These are phyloP conservation scores for Linnemannia elongata DNA, from an alignment of 192 early-diverging fungal species.

Conservation along the genomic window DNA sequence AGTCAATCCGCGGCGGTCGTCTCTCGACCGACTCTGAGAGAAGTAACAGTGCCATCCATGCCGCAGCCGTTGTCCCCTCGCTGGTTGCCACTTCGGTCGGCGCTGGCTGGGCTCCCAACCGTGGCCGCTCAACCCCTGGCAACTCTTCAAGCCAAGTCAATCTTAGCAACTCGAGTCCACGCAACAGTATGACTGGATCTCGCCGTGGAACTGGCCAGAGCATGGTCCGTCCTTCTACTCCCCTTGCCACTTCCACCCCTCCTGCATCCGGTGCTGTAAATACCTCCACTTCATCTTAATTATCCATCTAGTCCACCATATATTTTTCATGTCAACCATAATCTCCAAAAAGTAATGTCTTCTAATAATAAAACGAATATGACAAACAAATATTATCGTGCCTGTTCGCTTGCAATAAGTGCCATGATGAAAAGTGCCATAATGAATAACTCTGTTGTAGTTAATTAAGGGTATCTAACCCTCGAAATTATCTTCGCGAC, in stretches of 20 bases:
- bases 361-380: too few relatives aligned
- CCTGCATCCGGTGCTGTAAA: constrained; percentile 26
- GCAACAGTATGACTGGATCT: constrained; percentile 31
- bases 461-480: too few relatives aligned
- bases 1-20: constrained; percentile 58
- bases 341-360: neutral
- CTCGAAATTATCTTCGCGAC: too few relatives aligned
- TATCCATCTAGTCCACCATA: constrained; percentile 2
- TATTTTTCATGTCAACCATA: constrained; percentile 11
- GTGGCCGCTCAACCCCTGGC: constrained; percentile 15
- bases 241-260: constrained; percentile 12
- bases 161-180: constrained; percentile 37
- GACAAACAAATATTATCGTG: too few relatives aligned
- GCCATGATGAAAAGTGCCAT: too few relatives aligned
- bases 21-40: constrained; percentile 47
- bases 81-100: constrained; percentile 58
- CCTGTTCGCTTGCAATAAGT: too few relatives aligned
- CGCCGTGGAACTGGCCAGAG: constrained; percentile 36
- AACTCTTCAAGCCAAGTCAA: constrained; percentile 49
- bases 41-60: constrained; percentile 35
- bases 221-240: constrained; percentile 15
- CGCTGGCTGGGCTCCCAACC: constrained; percentile 58
- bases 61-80: constrained; percentile 55
- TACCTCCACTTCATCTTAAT: constrained; percentile 14
- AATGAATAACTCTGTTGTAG: too few relatives aligned